A percentile compares a stretch with the other conserved stretches of the same genome.
phyloP scores from a whole-genome alignment of 768 basidiomycete species.

The Boletus pseudo-olivaceus region DNA sequence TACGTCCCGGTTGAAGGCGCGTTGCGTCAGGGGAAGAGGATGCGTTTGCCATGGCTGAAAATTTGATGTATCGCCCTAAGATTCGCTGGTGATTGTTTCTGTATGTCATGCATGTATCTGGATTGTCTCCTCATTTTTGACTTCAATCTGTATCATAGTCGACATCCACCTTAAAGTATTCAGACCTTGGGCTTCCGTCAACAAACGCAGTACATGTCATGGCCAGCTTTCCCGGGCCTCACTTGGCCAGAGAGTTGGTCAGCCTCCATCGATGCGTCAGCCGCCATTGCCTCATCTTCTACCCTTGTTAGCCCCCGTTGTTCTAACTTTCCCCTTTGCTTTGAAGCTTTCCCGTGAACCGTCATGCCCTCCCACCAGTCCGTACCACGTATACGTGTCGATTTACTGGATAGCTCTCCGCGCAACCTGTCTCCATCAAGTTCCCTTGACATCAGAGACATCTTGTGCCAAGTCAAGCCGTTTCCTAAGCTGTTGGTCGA shows the following conservation, averaged over 20 bases:
- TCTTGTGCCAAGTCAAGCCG: constrained; percentile 11
- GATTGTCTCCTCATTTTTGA: constrained; percentile 8
- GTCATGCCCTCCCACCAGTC: constrained; percentile 18
- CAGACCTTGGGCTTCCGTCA: neutral
- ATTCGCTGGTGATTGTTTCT: constrained; percentile 6
- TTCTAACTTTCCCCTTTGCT: constrained; percentile 5
- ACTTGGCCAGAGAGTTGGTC: constrained; percentile 5
- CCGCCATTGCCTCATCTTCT: constrained; percentile 7
- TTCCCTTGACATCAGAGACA: constrained; percentile 28
- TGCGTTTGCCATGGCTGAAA: constrained; percentile 31
- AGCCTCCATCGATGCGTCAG: constrained; percentile 25
- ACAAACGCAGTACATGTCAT: neutral
- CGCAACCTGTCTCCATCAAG: constrained; percentile 16
- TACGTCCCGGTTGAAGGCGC: constrained; percentile 21
- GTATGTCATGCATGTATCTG: constrained; percentile 25
- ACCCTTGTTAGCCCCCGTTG: constrained; percentile 4
- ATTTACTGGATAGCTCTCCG: constrained; percentile 12
- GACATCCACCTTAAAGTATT: neutral
- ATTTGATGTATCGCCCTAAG: constrained; percentile 19
- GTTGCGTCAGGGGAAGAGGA: constrained; percentile 27
- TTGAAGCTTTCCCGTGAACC: constrained; percentile 3
- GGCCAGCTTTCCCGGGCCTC: neutral
- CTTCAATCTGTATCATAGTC: constrained; percentile 9
- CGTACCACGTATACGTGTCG: constrained; percentile 23
- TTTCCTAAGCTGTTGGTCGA: constrained; percentile 22